phyloP scores from a whole-genome alignment of 805 yeast species.

The Metschnikowia reukaufii region DNA sequence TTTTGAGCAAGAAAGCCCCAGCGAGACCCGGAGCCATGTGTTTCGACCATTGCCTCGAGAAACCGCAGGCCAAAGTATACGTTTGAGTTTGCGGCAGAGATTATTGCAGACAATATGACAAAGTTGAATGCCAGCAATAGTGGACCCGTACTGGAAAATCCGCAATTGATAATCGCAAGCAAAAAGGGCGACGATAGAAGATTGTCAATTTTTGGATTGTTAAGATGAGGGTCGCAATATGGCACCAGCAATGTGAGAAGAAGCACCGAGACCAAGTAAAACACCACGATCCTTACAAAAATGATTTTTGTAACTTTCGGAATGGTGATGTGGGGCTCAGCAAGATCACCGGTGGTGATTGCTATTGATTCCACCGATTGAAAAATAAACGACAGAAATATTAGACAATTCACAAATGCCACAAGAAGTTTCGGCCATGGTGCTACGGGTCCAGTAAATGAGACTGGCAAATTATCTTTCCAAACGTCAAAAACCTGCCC shows the following conservation, averaged over 20 bases:
- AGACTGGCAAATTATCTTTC: constrained; percentile 14
- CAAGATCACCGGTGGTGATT: constrained; percentile 20
- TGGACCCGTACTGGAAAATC: constrained; percentile 11
- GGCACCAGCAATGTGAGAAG: constrained; percentile 20
- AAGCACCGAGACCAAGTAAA: constrained; percentile 18
- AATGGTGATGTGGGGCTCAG: constrained; percentile 14
- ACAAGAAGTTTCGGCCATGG: constrained; percentile 1
- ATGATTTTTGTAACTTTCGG: constrained; percentile 16
- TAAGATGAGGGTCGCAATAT: constrained; percentile 12
- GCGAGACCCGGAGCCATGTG: constrained; percentile 2
- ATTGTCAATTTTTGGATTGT: constrained; percentile 10
- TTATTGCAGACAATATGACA: constrained; percentile 23
- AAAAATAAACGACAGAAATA: constrained; percentile 21
- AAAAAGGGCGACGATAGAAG: constrained; percentile 26
- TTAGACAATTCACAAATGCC: constrained; percentile 13
- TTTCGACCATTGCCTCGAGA: constrained; percentile 20
- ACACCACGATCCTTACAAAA: constrained; percentile 19
- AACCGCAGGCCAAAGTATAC: constrained; percentile 28
- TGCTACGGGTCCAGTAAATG: constrained; percentile 7
- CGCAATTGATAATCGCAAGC: constrained; percentile 22
- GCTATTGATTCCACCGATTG: constrained; percentile 23
- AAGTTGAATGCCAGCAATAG: constrained; percentile 22
- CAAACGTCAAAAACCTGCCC: constrained; percentile 12
- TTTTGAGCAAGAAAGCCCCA: constrained; percentile 10
- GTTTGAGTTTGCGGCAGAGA: constrained; percentile 32